Conservation (phyloP, 1,139 yeast species). For the Diutina scorzettiae region DNA sequence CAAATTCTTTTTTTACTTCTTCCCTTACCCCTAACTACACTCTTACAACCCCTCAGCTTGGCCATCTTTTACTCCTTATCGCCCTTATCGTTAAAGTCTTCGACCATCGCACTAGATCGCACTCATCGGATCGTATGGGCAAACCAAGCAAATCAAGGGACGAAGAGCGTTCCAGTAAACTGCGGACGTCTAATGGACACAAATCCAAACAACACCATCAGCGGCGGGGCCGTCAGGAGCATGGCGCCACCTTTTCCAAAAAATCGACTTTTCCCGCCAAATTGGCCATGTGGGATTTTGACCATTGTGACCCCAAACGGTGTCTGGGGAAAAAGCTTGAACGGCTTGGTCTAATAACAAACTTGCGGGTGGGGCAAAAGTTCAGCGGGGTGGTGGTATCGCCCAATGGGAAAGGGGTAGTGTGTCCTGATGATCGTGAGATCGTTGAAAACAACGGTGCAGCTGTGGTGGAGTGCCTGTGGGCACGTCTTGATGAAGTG, state of each 20-base stretch:
- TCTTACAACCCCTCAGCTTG: too few species aligned
- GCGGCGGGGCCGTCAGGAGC: slow-evolving; percentile 34
- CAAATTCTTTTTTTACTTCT: too few species aligned
- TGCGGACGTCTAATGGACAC: slow-evolving; percentile 43
- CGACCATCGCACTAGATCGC: not conserved
- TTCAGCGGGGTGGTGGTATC: slow-evolving; percentile 85
- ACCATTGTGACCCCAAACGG: slow-evolving; percentile 96
- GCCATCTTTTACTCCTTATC: too few species aligned
- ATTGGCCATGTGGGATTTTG: slow-evolving; percentile 90
- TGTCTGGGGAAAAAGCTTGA: slow-evolving; percentile 94
- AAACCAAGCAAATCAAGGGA: slow-evolving; percentile 54
- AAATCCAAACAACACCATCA: slow-evolving; percentile 42
- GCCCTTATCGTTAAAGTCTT: too few species aligned
- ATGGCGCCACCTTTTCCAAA: slow-evolving; percentile 14
- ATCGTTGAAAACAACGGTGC: slow-evolving; percentile 76
- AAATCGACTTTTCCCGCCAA: slow-evolving; percentile 47
- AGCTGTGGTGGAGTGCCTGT: slow-evolving; percentile 96
- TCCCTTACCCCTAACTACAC: too few species aligned
- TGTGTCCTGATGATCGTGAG: slow-evolving; percentile 77
- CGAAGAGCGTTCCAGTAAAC: slow-evolving; percentile 27
- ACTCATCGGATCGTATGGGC: slow-evolving; percentile 28
- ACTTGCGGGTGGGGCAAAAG: slow-evolving; percentile 79
- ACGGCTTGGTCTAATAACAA: slow-evolving; percentile 71
- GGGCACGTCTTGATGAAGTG: slow-evolving; percentile 95
- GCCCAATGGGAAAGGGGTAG: slow-evolving; percentile 85